Base-by-base conservation (phyloP, 208 protist species). In the Angomonas desouzai region DNA sequence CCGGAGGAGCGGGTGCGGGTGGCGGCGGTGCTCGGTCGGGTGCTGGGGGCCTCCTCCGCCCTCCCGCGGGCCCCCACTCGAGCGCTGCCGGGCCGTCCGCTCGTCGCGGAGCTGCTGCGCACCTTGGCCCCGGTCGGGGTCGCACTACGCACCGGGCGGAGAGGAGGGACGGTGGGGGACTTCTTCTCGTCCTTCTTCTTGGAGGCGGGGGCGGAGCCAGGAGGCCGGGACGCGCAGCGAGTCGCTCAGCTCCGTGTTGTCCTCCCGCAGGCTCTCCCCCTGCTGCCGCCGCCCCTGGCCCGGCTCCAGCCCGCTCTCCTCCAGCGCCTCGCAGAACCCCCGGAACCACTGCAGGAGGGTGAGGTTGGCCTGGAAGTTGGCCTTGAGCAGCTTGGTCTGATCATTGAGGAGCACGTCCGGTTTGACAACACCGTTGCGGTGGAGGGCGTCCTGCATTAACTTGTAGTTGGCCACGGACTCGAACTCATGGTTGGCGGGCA, bases 321-420 rank as follows among this genome's bases (percentile, higher is more conserved):
- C 32, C 53, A 90, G 62, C 10, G 74, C 80, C 23, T 80, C 70
- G 55, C 70, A 63, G 23, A 95, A 74, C 0, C 85, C 81, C 33
- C 96, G 95, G 36, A 98, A 93, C 96, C 97, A 99, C 77, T 99
- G 98, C 22, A 98, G 68, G 53, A 99, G 92, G 47, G 97, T 89
- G 32, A 99, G 72, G 67, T 98, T 99, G 51, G 98, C 97, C 78
- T 99, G 97, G 62, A 97, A 98, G 67, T 96, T 97, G 43, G 87
- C 92, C 48, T 92, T 96, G 23, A 98, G 85, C 1, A 99, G 70
- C 63, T 93, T 94, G 25, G 91, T 77, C 18, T 94, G 78, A 16
- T 97, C 81, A 36, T 97, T 79, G 22, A 48, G 63, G n/a, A 93
- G 72, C 20, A 86, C 74, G 40, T 81, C 79, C 0, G 87, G 87